Evolutionary conservation across 345 rosid species (phyloP), one percentile per base, ranked within the genome.

Genomic region (Acer negundo): DNA sequence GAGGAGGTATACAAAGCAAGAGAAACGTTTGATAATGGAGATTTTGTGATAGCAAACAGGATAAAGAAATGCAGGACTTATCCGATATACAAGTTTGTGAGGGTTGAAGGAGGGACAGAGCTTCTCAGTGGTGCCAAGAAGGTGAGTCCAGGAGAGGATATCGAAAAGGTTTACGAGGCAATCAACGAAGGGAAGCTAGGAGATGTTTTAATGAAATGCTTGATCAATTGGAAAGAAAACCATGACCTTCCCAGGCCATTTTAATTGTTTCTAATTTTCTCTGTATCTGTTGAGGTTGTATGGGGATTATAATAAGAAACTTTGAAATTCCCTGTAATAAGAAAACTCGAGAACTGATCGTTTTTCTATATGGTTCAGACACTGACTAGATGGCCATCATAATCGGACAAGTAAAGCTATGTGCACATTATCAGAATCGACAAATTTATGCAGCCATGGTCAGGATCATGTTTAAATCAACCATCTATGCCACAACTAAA

Each of bases 61-160:
- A 87, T 87, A 49, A 38, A 81, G 77, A 83, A 87, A 76, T 83
- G 88, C 79, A 80, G 82, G 80, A 87, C 84, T 19, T 85, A 83
- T 74, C 86, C 86, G 0, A 72, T 87, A 4, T 87, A 87, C 77
- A 63, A 73, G 80, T 87, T 87, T 62, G 85, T 87, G 77, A 83
- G 90, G 77, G 58, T 6, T 47, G 85, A 87, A 67, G 77, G 77
- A 17, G 85, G 85, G 56, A 85, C 88, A 7, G 81, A 83, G 78
- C 82, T 85, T 51, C 86, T 87, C 22, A 83, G 78, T 58, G 90
- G 88, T 35, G 86, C 77, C 23, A 87, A 85, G 82, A 82, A 81
- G 65, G 80, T 80, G 71, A 85, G 90, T 66, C 90, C 88, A n/a
- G 90, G 88, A 28, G 90, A 87, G 76, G 87, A 85, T 51, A 83